These are phyloP conservation scores for Triticum turgidum DNA, from an alignment of 176 grass and related monocot genomes.

Conservation along the genomic window DNA sequence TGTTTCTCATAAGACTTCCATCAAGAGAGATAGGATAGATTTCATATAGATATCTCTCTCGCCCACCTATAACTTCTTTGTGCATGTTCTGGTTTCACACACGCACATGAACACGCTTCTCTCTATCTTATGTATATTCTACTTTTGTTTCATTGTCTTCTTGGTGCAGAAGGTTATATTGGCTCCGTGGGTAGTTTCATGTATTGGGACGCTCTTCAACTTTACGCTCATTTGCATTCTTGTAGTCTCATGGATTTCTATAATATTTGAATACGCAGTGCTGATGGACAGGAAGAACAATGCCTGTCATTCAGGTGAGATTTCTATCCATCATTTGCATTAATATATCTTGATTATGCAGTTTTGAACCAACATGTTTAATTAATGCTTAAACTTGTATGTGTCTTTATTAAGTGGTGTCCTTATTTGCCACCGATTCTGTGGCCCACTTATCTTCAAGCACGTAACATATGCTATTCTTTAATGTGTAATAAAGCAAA, in stretches of 20 bases:
- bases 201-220: conserved; percentile 74
- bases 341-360: neutral
- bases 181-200: conserved; percentile 66
- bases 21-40: conserved; percentile 76
- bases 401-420: neutral
- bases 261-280: neutral
- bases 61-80: neutral
- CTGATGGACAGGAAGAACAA: neutral
- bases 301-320: neutral
- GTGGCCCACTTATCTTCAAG: neutral
- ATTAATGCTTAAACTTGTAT: neutral
- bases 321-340: neutral
- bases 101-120: neutral
- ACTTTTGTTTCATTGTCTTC: conserved; percentile 15
- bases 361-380: neutral
- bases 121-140: neutral
- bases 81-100: neutral
- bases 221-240: conserved; percentile 74
- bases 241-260: no score
- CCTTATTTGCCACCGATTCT: neutral
- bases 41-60: conserved; percentile 55
- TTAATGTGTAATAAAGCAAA: neutral
- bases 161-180: conserved; percentile 52
- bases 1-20: conserved; percentile 70
- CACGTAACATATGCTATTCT: neutral